Base-by-base conservation (phyloP, 2,329 filamentous ascomycete genomes). In the Aspergillus udagawae region DNA sequence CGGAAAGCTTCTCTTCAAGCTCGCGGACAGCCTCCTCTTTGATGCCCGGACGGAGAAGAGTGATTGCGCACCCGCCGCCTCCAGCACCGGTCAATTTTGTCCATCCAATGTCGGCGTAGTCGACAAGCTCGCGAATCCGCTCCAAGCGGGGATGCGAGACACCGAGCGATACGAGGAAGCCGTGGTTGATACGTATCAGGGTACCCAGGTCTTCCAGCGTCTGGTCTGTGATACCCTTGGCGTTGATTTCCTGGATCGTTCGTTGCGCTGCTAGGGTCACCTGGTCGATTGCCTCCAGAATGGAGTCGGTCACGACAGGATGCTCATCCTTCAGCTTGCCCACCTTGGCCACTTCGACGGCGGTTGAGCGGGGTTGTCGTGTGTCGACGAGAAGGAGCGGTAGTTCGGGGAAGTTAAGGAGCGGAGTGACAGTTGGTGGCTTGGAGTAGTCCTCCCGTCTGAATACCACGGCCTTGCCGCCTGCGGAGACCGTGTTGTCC, bases 11-110 rank as follows among this genome's bases (percentile, higher is more conserved):
- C 42, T 79, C 70, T 63, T 93, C 85, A 17, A 97, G 77, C 9
- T 80, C 77, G 25, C 79, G 74, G 28, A 95, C 75, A 65, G 83
- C 83, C 59, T 83, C 78, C 17, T 71, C 66, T 6, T 83, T 70
- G 1, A 83, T 79, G 29, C 84, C 84, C 0, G 90, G 89, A 62
- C 88, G 89, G 51, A 99, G 80, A 3, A 99, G 79, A 0, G 93
- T 95, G 65, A 99, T 97, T 3, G 92, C 93, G 74, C 95, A 97
- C 2, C 94, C 94, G 56, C 94, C 95, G 12, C 94, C 95, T 23
- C 94, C 94, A 1, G 94, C 94, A 35, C 94, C 94, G 0, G 94
- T 99, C 56, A 99, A 83, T 74, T 99, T 99, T 12, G 94, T 97
- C 92, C 92, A 99, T 29, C 94, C 94, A 55, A 97, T 89, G 44